A percentile compares a stretch with the other conserved stretches of the same genome.
Conservation (phyloP, 768 basidiomycete genomes). For the Suillus decipiens region DNA sequence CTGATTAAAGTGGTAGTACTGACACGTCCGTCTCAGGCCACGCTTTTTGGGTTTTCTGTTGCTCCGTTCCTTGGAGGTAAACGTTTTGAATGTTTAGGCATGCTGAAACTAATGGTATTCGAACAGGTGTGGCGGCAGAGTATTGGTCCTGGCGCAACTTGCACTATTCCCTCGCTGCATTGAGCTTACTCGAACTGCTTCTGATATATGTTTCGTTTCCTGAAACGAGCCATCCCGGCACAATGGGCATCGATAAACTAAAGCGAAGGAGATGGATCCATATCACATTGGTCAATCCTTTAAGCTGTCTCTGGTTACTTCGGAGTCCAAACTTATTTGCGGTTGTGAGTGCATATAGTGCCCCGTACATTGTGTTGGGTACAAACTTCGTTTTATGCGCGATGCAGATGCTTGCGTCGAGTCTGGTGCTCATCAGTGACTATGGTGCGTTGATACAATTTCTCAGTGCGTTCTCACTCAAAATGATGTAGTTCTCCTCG, state of each 20-base stretch:
- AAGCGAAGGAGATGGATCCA: slow-evolving; percentile 37
- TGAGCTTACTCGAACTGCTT: slow-evolving; percentile 40
- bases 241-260: slow-evolving; percentile 53
- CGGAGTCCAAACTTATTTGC: slow-evolving; percentile 55
- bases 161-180: slow-evolving; percentile 44
- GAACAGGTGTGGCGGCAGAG: slow-evolving; percentile 45
- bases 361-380: neutral
- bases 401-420: slow-evolving; percentile 42
- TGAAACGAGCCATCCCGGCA: slow-evolving; percentile 62
- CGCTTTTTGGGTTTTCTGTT: slow-evolving; percentile 55
- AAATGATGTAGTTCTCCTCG: slow-evolving; percentile 25
- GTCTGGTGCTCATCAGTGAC: slow-evolving; percentile 27
- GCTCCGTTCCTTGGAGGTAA: slow-evolving; percentile 56
- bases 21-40: slow-evolving; percentile 28
- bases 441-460: slow-evolving; percentile 24
- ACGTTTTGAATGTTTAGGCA: slow-evolving; percentile 4
- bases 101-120: neutral
- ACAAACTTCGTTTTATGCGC: slow-evolving; percentile 34
- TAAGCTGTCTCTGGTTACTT: slow-evolving; percentile 46
- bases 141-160: slow-evolving; percentile 62
- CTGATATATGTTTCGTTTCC: slow-evolving; percentile 47
- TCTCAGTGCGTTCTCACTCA: neutral
- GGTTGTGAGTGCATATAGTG: slow-evolving; percentile 40
- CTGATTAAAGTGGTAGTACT: neutral
- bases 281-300: slow-evolving; percentile 51